Conservation (phyloP, 176 grass and related monocot species). For the Metroxylon sagu region DNA sequence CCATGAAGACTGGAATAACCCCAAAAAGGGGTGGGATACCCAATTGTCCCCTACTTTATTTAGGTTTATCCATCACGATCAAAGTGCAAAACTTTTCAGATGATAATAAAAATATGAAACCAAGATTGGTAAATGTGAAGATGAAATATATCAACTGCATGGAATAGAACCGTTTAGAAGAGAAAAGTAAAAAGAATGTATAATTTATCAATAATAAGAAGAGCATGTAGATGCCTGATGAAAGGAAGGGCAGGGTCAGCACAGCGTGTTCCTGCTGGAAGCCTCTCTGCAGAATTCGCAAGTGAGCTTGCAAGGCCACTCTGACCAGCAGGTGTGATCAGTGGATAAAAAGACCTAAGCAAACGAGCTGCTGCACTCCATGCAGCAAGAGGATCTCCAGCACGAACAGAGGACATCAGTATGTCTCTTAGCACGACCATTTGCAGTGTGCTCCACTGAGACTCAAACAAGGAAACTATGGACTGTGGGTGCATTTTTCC, state of each 20-base stretch:
- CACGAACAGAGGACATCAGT: slow-evolving; percentile 89
- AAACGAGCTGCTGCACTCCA: slow-evolving; percentile 95
- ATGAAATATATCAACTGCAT: too few relatives aligned
- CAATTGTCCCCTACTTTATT: too few relatives aligned
- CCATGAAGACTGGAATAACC: too few relatives aligned
- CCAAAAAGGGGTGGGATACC: too few relatives aligned
- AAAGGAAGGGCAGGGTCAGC: slow-evolving; percentile 98
- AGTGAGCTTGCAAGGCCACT: slow-evolving; percentile 95
- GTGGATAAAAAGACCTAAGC: slow-evolving; percentile 95
- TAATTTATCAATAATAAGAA: not conserved
- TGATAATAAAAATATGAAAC: too few relatives aligned
- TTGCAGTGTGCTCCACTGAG: slow-evolving; percentile 94
- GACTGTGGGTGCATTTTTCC: slow-evolving; percentile 56
- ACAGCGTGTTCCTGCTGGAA: slow-evolving; percentile 89
- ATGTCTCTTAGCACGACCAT: slow-evolving; percentile 98
- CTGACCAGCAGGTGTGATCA: slow-evolving; percentile 94
- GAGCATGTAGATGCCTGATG: slow-evolving; percentile 43
- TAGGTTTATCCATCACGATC: too few relatives aligned
- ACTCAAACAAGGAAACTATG: slow-evolving; percentile 74
- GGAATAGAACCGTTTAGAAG: not conserved
- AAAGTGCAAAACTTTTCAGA: too few relatives aligned
- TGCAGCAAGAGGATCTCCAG: slow-evolving; percentile 79
- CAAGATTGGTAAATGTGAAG: too few relatives aligned
- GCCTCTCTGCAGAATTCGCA: slow-evolving; percentile 69
- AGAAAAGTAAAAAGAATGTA: not conserved